Percentiles rank a stretch among this genome's conserved stretches.
Evolutionary conservation across 2,329 filamentous ascomycete genomes (phyloP).

Genomic region (Aspergillus sp.): DNA sequence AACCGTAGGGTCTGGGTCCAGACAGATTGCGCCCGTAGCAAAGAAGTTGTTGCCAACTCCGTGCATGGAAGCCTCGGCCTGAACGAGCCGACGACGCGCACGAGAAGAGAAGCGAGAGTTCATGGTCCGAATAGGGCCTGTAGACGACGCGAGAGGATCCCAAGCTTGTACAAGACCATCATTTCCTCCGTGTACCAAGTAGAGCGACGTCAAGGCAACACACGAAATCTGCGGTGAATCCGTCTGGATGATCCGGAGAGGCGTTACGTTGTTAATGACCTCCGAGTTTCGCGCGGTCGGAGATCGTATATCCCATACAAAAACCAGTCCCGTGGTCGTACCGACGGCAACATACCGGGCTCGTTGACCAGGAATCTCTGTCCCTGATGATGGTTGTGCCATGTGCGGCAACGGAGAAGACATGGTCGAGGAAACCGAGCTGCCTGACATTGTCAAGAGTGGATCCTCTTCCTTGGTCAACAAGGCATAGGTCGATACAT

Average conservation of each 20-base stretch:
- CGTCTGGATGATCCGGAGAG: constrained; percentile 77
- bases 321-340: constrained; percentile 67
- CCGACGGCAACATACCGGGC: constrained; percentile 75
- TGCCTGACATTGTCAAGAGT: constrained; percentile 53
- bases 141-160: constrained; percentile 82
- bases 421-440: constrained; percentile 48
- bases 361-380: constrained; percentile 75
- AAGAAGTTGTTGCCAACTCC: constrained; percentile 69
- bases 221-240: constrained; percentile 83
- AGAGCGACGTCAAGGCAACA: constrained; percentile 74
- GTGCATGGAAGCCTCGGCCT: constrained; percentile 60
- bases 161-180: constrained; percentile 94
- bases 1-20: constrained; percentile 81
- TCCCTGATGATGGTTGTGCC: constrained; percentile 33
- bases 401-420: constrained; percentile 48
- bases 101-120: constrained; percentile 78
- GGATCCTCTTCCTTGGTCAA: constrained; percentile 74
- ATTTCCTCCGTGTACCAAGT: constrained; percentile 86
- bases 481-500: constrained; percentile 65
- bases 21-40: constrained; percentile 72
- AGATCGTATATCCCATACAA: constrained; percentile 80
- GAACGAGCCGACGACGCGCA: constrained; percentile 66
- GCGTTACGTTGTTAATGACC: constrained; percentile 55
- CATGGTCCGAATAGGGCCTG: constrained; percentile 73
- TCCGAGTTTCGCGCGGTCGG: constrained; percentile 49